These are phyloP conservation scores for Phytophthora palmivora DNA, from an alignment of 352 stramenopile species.

Conservation along the genomic window DNA sequence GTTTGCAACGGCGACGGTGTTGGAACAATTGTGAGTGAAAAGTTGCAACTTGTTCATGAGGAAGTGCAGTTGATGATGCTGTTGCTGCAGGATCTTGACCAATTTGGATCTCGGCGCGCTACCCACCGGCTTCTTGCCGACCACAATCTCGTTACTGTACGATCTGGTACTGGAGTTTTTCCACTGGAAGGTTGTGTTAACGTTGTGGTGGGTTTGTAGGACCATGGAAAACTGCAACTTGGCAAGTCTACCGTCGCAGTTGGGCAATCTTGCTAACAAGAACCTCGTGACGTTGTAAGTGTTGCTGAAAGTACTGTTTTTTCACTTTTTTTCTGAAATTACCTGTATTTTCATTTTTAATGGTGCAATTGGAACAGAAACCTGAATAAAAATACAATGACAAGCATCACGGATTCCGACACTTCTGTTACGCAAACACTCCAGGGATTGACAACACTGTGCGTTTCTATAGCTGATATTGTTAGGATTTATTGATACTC, in stretches of 20 bases:
- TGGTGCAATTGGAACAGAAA: slow-evolving; percentile 35
- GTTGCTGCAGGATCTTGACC: slow-evolving; percentile 46
- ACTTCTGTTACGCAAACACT: slow-evolving; percentile 44
- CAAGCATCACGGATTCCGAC: slow-evolving; percentile 43
- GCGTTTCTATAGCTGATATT: slow-evolving; percentile 9
- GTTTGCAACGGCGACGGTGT: slow-evolving; percentile 48
- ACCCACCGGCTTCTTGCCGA: slow-evolving; percentile 57
- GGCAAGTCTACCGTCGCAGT: slow-evolving; percentile 50
- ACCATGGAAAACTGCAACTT: slow-evolving; percentile 79
- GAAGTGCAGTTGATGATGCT: neutral
- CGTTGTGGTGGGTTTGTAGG: slow-evolving; percentile 23
- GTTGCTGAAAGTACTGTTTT: neutral
- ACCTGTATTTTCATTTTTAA: neutral
- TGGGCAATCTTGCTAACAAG: slow-evolving; percentile 48
- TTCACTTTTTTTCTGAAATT: no score
- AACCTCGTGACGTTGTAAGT: slow-evolving; percentile 68
- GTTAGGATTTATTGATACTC: slow-evolving; percentile 4
- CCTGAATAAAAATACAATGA: slow-evolving; percentile 67
- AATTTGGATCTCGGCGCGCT: slow-evolving; percentile 69
- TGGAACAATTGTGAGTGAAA: slow-evolving; percentile 56
- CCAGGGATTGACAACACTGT: slow-evolving; percentile 57
- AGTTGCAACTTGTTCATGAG: neutral
- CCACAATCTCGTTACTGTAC: slow-evolving; percentile 53
- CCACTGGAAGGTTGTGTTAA: slow-evolving; percentile 18
- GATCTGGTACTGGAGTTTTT: slow-evolving; percentile 5